These are phyloP conservation scores for Nemania sp. DNA, from an alignment of 2,329 filamentous ascomycete species.

Conservation along the genomic window DNA sequence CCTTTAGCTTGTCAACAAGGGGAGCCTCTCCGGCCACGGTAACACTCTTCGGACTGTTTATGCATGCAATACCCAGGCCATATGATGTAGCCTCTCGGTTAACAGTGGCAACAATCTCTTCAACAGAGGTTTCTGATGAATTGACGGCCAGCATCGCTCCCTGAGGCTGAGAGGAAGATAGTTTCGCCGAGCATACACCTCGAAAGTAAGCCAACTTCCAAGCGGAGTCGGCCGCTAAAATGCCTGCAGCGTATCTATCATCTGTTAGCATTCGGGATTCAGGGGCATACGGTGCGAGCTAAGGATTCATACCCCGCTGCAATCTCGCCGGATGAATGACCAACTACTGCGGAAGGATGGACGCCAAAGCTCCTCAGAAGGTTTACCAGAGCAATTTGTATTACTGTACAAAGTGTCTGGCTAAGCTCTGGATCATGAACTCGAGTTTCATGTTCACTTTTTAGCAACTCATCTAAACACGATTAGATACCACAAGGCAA, in stretches of 20 bases:
- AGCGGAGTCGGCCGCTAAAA: conserved; percentile 8
- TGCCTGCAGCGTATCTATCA: neutral
- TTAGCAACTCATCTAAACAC: neutral
- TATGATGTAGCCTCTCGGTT: neutral
- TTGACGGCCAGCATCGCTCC: neutral
- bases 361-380: conserved; percentile 3
- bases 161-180: neutral
- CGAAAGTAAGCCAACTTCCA: conserved; percentile 23
- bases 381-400: conserved; percentile 19
- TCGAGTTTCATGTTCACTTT: neutral
- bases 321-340: conserved; percentile 31
- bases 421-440: conserved; percentile 8
- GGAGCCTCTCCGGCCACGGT: conserved; percentile 52
- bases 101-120: neutral
- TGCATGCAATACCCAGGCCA: conserved; percentile 45
- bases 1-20: conserved; percentile 42
- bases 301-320: conserved; percentile 18
- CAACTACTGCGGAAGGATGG: conserved; percentile 11
- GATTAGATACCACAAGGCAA: neutral
- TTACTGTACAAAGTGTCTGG: conserved; percentile 16
- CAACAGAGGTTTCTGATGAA: neutral
- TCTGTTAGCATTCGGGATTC: too few species aligned
- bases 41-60: conserved; percentile 50
- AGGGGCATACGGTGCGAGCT: neutral
- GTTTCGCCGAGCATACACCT: neutral